Evolutionary conservation across 257 asterid genomes (phyloP).

Genomic region (Plectranthus barbatus): DNA sequence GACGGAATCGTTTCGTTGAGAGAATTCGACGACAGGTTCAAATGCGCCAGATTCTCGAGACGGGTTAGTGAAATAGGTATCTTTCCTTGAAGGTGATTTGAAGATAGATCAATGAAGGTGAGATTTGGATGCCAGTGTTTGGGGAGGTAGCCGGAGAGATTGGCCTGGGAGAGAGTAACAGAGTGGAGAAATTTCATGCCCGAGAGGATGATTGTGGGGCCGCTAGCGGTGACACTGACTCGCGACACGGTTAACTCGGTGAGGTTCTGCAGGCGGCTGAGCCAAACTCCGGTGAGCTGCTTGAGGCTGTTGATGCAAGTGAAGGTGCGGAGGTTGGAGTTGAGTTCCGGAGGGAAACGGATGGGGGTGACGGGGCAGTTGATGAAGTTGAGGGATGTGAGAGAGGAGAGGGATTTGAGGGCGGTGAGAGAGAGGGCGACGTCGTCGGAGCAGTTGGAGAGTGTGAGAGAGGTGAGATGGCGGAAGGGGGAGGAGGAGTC

Average conservation of each 20-base stretch:
- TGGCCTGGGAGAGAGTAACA: slow-evolving; percentile 52
- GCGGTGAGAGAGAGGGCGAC: slow-evolving; percentile 56
- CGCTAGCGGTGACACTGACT: slow-evolving; percentile 45
- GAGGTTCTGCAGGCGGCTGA: slow-evolving; percentile 42
- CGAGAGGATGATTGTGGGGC: slow-evolving; percentile 48
- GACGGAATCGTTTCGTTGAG: slow-evolving; percentile 61
- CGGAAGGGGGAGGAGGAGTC: slow-evolving; percentile 70
- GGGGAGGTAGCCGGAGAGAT: slow-evolving; percentile 64
- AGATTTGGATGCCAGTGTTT: slow-evolving; percentile 65
- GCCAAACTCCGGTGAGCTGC: slow-evolving; percentile 70
- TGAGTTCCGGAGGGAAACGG: slow-evolving; percentile 59
- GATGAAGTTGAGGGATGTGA: slow-evolving; percentile 47
- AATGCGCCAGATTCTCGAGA: slow-evolving; percentile 44
- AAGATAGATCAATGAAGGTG: slow-evolving; percentile 59
- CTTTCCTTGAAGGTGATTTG: slow-evolving; percentile 50
- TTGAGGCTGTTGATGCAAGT: slow-evolving; percentile 64
- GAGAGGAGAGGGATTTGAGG: slow-evolving; percentile 70
- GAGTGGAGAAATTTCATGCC: slow-evolving; percentile 37
- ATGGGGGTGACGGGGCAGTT: slow-evolving; percentile 71
- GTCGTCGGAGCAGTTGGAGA: slow-evolving; percentile 77
- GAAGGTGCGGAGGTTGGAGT: slow-evolving; percentile 51
- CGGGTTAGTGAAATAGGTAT: slow-evolving; percentile 56
- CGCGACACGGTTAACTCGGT: slow-evolving; percentile 53
- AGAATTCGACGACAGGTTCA: slow-evolving; percentile 71
- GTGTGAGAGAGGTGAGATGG: slow-evolving; percentile 70